Base-by-base conservation (phyloP, 164 flowering plant genomes). In the Stephania cephalantha region DNA sequence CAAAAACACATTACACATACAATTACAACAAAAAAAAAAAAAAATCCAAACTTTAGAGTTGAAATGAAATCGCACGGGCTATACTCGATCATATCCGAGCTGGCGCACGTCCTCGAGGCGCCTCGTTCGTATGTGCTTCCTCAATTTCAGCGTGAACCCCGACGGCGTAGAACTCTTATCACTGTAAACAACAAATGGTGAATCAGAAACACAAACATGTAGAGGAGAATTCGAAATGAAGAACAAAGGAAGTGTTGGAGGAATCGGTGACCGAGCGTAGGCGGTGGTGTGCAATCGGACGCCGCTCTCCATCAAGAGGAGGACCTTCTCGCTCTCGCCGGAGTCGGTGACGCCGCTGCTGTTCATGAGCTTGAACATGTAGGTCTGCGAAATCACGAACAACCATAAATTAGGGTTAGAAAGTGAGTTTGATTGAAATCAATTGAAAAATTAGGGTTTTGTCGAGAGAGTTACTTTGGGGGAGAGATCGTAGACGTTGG, bases 51-150 rank as follows among this genome's bases (percentile, higher is more conserved):
- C 29, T 75, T 10, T 2, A 76, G 50, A 15, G 70, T 17, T 9
- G 13, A 68, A 65, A 64, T 4, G 65, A 68, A 53, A 61, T 67
- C 22, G 46, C 65, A 58, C 15, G 64, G 53, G 65, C 44, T 8
- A 76, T 88, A 95, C 99, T 86, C 99, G 84, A 82, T 95, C 99
- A 82, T 95, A 95, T 76, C 99, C 99, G 69, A 95, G 95, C 83
- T 93, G 99, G 30, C 99, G 87, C 72, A 93, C 99, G 84, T 95
- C 99, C 78, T 95, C 98, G 4, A 95, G 96, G 85, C 95, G 87
- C 80, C 93, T 90, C 0, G 97, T 90, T n/a, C 99, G 86, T 72
- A 95, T 92, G 83, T 95, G 99, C 81, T 91, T 95, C 80, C 98
- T 85, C 64, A 95, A 81, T 81, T 95, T 95, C 10, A 95, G 88